Base-by-base conservation (phyloP, 2,329 filamentous ascomycete genomes). In the Botryotinia narcissicola region DNA sequence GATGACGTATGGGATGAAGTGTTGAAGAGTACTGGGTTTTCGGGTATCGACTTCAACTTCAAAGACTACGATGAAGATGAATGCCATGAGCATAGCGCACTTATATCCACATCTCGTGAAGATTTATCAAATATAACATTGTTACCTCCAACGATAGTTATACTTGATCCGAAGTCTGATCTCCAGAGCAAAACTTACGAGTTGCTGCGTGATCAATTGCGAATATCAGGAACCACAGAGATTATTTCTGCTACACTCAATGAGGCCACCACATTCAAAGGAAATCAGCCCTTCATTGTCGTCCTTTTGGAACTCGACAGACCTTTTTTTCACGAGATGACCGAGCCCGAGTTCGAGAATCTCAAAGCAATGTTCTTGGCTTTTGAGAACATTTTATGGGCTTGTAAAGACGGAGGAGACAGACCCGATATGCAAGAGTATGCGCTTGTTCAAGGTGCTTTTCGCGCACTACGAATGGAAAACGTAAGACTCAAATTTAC, bases 1-100 rank as follows among this genome's bases (percentile, higher is more conserved):
- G 61, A 61, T 18, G 70, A 71, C 0, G 69, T 35, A n/a, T 78
- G 76, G 77, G 51, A 76, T 59, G 48, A 60, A 22, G 37, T 77
- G 20, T 72, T 78, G 40, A 32, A 51, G 25, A 44, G 59, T 10
- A 67, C 42, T 1, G 76, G 75, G 1, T 78, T 78, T 42, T 73
- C 73, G 3, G 77, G 76, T 25, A n/a, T 73, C 35, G 73, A 77
- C 40, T 46, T 69, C 14, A 35, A 32, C 35, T 48, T 78, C 54
- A 61, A 51, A 12, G 76, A 77, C 51, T 71, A 67, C 22, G 29
- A 59, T 22, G 57, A 59, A 18, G 29, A 59, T 35, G 57, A 59
- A 35, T 59, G 29, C 32, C 57, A 59, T 59, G 57, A 59, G 20
- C 57, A 59, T 35, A 59, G 57, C 29, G 57, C 29, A 59, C 57